Percentiles rank a stretch among this genome's conserved stretches.
phyloP scores from a whole-genome alignment of 129 eudicot species.

The Saussurea involucrata region DNA sequence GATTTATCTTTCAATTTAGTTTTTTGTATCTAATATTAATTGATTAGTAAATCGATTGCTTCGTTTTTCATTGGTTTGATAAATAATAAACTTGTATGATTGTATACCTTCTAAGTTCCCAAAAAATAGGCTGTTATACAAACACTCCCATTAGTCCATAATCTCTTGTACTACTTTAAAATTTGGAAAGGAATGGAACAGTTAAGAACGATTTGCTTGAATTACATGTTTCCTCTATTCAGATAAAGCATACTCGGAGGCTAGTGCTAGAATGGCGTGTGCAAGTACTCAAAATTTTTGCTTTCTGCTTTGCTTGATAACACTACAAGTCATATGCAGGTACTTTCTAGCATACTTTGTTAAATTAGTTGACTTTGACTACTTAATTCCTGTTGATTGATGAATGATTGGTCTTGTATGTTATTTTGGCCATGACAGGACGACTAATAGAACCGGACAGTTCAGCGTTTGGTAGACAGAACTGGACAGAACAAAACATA shows the following conservation, averaged over 20 bases:
- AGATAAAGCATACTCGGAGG: constrained; percentile 5
- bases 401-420: not conserved
- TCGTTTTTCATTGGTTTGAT: not conserved
- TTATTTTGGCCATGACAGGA: not conserved
- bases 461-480: too few species aligned
- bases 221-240: not conserved
- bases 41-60: not conserved
- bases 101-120: not conserved
- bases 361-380: not conserved
- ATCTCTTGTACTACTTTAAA: not conserved
- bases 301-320: constrained; percentile 33
- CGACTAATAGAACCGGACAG: too few species aligned
- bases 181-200: not conserved
- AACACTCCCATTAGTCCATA: not conserved
- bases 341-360: constrained; percentile 33
- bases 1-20: not conserved
- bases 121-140: not conserved
- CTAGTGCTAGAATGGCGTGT: constrained; percentile 22
- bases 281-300: constrained; percentile 15
- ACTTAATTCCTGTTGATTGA: not conserved
- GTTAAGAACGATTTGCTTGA: not conserved
- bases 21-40: not conserved
- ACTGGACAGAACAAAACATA: too few species aligned
- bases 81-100: not conserved
- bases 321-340: constrained; percentile 30